Base-by-base conservation (phyloP, 768 basidiomycete genomes). In the Chalciporus chontae region DNA sequence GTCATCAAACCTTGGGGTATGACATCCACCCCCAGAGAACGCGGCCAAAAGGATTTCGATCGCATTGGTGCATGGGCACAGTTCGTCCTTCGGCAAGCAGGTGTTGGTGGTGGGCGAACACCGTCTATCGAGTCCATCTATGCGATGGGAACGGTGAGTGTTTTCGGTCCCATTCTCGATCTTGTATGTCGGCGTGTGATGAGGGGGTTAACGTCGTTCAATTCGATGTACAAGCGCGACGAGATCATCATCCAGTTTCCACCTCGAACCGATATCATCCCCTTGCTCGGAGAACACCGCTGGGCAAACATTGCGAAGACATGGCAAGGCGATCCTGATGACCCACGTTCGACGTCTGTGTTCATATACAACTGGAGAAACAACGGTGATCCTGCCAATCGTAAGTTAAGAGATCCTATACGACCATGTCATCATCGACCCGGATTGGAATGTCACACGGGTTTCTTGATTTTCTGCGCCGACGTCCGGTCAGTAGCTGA, bases 311-410 rank as follows among this genome's bases (percentile, higher is more conserved):
- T 67, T 24, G 41, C 42, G 5, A 50, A 27, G 21, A n/a, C n/a
- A 3, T 61, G 59, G 52, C n/a, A 13, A 0, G 53, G 53, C 2
- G 0, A 24, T 15, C 51, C 50, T n/a, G n/a, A 56, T 4, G 53
- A 64, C 31, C 21, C 27, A 13, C 44, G 27, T 3, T 43, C 67
- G 1, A 66, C 63, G 1, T 44, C 47, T 6, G 54, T 65, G 4
- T 67, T 69, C 36, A 24, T 59, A 19, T 67, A 69, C 36, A 67
- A 69, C 43, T 67, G 62, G 66, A 53, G 46, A 23, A 58, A 60
- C 10, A 61, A 67, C 2, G 67, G 66, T 7, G 65, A 67, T 40
- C 67, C 67, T 27, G 47, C 56, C 31, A 61, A 59, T 29, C 66
- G 67, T 69, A 23, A 52, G 66, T 63, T 13, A 9, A 47, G 13